Evolutionary conservation across 805 yeast genomes (phyloP), one percentile per base, ranked within the genome.

Genomic region (Deakozyma indianensis): DNA sequence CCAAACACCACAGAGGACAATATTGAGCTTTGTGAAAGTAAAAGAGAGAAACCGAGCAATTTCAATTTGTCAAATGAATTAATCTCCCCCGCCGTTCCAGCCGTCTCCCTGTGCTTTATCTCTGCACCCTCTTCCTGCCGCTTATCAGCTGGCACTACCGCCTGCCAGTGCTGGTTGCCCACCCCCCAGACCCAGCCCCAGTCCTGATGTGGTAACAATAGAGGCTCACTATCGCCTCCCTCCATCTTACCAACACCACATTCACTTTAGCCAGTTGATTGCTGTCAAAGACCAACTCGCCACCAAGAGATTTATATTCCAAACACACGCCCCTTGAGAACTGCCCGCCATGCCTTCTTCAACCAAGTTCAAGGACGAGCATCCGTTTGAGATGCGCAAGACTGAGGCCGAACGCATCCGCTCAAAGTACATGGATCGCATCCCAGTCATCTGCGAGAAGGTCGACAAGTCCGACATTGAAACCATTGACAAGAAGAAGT

Each of bases 371-470:
- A 85, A 86, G 68, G 94, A 85, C 75, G 96, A 92, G 62, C 90
- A 85, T 66, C 84, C 97, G 46, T 85, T 90, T 65, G 92, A 86
- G 62, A 85, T 87, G 67, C 83, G 98, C 71, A 80, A 84, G 71
- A 90, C 94, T 3, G 98, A 90, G 66, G 85, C 97, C 29, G 78
- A 82, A 53, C 79, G 96, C 58, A 90, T 90, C 59, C 77, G 86
- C 51, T 80, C 82, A 57, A 83, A 88, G 63, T 92, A 88, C 68
- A 72, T 75, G 47, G 95, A 92, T 62, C 76, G 98, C 54, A 86
- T 92, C 50, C 98, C 99, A 2, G 96, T 83, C 23, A 90, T 92
- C 59, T 92, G 98, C 64, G 98, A 92, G 68, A 82, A 88, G 67
- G 96, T 88, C 35, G 97, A 88, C 66, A 90, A 90, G 67, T 81